Evolutionary conservation across 139 green algal species (phyloP), one percentile per base, ranked within the genome.

Genomic region (Tetraselmis chui): DNA sequence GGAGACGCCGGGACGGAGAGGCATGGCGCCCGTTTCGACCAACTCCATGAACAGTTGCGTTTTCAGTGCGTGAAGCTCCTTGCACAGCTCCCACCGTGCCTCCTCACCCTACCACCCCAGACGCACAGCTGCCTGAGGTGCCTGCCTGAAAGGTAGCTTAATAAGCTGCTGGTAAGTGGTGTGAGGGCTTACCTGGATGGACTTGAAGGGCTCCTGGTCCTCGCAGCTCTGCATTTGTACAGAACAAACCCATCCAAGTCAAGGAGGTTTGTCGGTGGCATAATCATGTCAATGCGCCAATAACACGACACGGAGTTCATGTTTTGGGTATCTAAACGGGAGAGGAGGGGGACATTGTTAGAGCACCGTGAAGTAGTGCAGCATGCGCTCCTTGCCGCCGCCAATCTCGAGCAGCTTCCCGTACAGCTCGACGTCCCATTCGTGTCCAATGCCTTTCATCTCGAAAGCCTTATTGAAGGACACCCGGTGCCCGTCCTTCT

Each of bases 311-410:
- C n/a, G n/a, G n/a, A n/a, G n/a, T n/a, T n/a, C n/a, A n/a, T n/a
- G n/a, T n/a, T n/a, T n/a, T n/a, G n/a, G n/a, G n/a, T n/a, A n/a
- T n/a, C n/a, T n/a, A n/a, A n/a, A n/a, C n/a, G n/a, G n/a, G n/a
- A n/a, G n/a, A n/a, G n/a, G n/a, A n/a, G n/a, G n/a, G n/a, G n/a
- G n/a, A n/a, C n/a, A n/a, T n/a, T n/a, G n/a, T n/a, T n/a, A n/a
- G n/a, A 22, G 74, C 74, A 93, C 91, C 32, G 84, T 89, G 87
- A 98, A 98, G 87, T 98, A 97, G 67, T 90, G 88, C n/a, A 94
- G 96, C 97, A 99, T 99, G 59, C 96, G 89, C 87, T 99, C 97
- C 88, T 99, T 99, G 79, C 97, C 97, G 23, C 97, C 97, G 0
- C 97, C 97, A 77, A 96, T 98, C 87, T 98, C 92, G 24, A 99